Evolutionary conservation across 2,329 filamentous ascomycete species (phyloP), one percentile per base, ranked within the genome.

Genomic region (Cladophialophora exuberans): DNA sequence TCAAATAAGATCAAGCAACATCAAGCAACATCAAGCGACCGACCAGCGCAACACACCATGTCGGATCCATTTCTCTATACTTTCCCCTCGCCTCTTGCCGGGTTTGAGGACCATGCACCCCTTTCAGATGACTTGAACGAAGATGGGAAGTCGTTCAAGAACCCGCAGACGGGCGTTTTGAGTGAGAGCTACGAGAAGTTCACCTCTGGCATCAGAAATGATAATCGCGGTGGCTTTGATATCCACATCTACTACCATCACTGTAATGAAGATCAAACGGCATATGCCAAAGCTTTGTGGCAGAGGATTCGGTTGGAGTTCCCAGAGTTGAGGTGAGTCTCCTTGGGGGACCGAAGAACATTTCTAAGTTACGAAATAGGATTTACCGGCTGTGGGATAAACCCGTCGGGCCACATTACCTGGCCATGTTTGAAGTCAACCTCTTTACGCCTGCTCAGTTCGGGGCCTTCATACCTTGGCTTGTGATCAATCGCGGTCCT

Each of bases 341-440:
- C 23, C 31, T 18, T 13, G 4, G n/a, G 28, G 25, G 2, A 5
- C 5, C 17, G 15, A 1, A 6, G 3, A 38, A 3, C 20, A 17
- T 18, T 20, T 25, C 25, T 7, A 47, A 10, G 22, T 5, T 23
- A 25, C 13, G 10, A 3, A 17, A 18, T 36, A 61, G 90, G 50
- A 87, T 95, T 64, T 96, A 96, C 69, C 78, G 72, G 11, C 76
- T 96, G 62, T 95, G 84, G 82, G 87, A 94, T 62, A 72, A 75
- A 11, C 90, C 91, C 0, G 72, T 96, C 23, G 92, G 91, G 0
- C 91, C 91, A 0, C 91, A 96, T 69, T 86, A 88, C 0, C 72
- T 90, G 0, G 88, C 85, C 48, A 96, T 96, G 90, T 96, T 96
- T 65, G 92, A 97, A 72, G 90, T 96, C 41, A 95, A 95, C 64